Evolutionary conservation across 257 asterid species (phyloP).

Genomic region (Datura wrightii): DNA sequence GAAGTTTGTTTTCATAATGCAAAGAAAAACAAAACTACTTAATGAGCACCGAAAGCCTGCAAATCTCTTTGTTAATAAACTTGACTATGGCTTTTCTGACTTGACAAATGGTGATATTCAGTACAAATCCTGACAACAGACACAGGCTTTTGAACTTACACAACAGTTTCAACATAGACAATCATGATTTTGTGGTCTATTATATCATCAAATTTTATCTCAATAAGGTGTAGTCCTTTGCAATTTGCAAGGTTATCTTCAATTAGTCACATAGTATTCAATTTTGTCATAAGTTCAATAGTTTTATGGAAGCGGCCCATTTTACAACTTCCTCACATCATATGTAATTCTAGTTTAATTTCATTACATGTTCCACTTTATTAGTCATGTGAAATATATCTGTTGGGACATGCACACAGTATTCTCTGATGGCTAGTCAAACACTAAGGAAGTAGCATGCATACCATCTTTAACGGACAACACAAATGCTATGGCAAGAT

Average conservation of each 20-base stretch:
- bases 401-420: not conserved
- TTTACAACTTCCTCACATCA: not conserved
- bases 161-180: not conserved
- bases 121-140: not conserved
- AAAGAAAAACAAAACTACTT: not conserved
- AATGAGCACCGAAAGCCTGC: not conserved
- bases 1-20: not conserved
- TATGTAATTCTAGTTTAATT: not conserved
- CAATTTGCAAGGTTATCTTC: not conserved
- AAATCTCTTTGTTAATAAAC: not conserved
- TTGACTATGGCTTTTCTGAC: not conserved
- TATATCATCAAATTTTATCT: constrained; percentile 6
- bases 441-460: constrained; percentile 10
- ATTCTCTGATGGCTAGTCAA: constrained; percentile 7
- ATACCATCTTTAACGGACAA: constrained; percentile 87
- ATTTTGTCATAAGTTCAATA: not conserved
- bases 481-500: constrained; percentile 62
- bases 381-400: not conserved
- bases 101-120: not conserved
- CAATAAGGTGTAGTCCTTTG: not conserved
- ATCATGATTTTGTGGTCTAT: not conserved
- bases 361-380: constrained; percentile 4
- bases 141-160: not conserved
- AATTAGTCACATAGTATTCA: not conserved
- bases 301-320: not conserved